Evolutionary conservation across 495 filamentous ascomycete species (phyloP).

Genomic region (Amphirosellinia nigrospora): DNA sequence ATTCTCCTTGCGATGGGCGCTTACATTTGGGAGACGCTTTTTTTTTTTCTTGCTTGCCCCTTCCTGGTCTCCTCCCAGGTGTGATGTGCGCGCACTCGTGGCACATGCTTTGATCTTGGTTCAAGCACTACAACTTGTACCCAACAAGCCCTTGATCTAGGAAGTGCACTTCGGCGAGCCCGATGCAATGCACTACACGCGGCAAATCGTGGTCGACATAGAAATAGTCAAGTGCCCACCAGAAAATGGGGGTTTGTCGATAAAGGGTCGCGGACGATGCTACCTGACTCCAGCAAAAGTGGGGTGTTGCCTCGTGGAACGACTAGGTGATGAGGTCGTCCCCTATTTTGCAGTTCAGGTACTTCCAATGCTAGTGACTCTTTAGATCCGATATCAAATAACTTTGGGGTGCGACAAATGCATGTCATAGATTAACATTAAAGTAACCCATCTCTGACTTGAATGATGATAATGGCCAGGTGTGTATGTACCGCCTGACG

Average conservation of each 20-base stretch:
- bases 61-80: not conserved
- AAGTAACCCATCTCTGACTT: not conserved
- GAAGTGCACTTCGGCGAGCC: conserved; percentile 7
- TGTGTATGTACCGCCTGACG: not conserved
- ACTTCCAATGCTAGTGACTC: not conserved
- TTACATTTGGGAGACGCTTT: not conserved
- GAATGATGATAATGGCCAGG: no score
- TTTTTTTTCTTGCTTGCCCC: not conserved
- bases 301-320: conserved; percentile 4
- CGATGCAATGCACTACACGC: conserved; percentile 9
- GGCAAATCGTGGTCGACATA: conserved; percentile 5
- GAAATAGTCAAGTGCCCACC: conserved; percentile 2
- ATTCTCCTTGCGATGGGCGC: conserved; percentile 16
- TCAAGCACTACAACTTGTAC: conserved; percentile 5
- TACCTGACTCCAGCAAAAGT: conserved; percentile 3
- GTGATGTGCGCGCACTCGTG: not conserved
- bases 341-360: not conserved
- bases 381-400: not conserved
- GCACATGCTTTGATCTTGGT: not conserved
- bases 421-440: not conserved
- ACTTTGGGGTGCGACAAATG: not conserved
- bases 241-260: conserved; percentile 6
- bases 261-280: conserved; percentile 1
- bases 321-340: not conserved
- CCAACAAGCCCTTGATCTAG: conserved; percentile 1